Percentiles rank a stretch among this genome's conserved stretches.
Conservation (phyloP, 2,329 filamentous ascomycete species). For the Penicillium brevicompactum region DNA sequence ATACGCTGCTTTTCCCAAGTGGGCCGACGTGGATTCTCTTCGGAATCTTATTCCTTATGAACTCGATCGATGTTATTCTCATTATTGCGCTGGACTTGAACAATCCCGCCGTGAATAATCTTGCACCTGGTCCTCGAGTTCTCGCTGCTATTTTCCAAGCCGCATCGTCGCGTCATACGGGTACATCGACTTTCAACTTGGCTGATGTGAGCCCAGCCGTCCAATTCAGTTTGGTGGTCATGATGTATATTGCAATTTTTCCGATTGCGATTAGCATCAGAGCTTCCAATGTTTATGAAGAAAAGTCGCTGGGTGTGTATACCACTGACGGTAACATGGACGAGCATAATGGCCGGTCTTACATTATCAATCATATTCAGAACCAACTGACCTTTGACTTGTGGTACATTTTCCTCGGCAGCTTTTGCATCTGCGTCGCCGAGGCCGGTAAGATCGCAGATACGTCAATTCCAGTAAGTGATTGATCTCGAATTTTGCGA, state of each 20-base stretch:
- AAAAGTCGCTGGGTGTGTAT: constrained; percentile 63
- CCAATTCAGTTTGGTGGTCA: constrained; percentile 67
- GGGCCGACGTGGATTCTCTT: constrained; percentile 62
- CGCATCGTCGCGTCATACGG: constrained; percentile 51
- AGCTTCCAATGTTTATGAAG: constrained; percentile 68
- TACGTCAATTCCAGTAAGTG: constrained; percentile 27
- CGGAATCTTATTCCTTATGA: constrained; percentile 54
- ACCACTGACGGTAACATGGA: constrained; percentile 33
- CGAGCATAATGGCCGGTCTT: constrained; percentile 36
- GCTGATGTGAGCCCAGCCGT: constrained; percentile 56
- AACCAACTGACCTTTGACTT: constrained; percentile 68
- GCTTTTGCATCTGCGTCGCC: constrained; percentile 61
- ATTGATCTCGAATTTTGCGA: neutral
- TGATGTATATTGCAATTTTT: constrained; percentile 99
- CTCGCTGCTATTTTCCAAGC: constrained; percentile 63
- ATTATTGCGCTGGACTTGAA: constrained; percentile 56
- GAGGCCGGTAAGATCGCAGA: constrained; percentile 45
- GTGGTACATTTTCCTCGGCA: constrained; percentile 64
- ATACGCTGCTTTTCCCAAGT: constrained; percentile 66
- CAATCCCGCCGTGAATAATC: constrained; percentile 50
- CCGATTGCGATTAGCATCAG: constrained; percentile 93
- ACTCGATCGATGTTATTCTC: constrained; percentile 58
- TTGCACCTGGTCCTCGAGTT: constrained; percentile 50
- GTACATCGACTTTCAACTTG: constrained; percentile 54
- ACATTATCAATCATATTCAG: constrained; percentile 59